Evolutionary conservation across 2,329 filamentous ascomycete genomes (phyloP).

Genomic region (Neofusicoccum cordaticola): DNA sequence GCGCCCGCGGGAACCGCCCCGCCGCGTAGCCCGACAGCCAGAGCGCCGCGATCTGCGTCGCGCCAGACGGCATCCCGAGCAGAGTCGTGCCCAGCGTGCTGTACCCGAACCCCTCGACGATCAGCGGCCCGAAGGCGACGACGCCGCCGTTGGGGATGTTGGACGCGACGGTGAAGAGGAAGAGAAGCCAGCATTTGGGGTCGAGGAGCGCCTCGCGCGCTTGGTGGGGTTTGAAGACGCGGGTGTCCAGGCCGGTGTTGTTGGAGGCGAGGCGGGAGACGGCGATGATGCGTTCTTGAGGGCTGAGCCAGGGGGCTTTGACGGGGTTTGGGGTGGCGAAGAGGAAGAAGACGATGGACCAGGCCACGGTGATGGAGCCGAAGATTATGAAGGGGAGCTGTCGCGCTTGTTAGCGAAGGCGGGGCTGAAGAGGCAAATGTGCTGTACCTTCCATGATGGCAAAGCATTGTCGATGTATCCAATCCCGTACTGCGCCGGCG

Average conservation of each 20-base stretch:
- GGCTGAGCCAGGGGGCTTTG: constrained; percentile 60
- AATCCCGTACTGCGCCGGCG: constrained; percentile 57
- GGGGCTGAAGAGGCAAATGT: constrained; percentile 56
- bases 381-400: constrained; percentile 43
- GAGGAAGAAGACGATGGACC: constrained; percentile 45
- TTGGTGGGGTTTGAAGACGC: constrained; percentile 52
- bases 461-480: constrained; percentile 63
- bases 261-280: constrained; percentile 60
- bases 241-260: constrained; percentile 48
- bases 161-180: neutral
- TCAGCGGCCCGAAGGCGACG: constrained; percentile 19
- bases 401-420: constrained; percentile 56
- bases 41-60: constrained; percentile 18
- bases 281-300: constrained; percentile 64
- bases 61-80: constrained; percentile 21
- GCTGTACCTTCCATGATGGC: constrained; percentile 51
- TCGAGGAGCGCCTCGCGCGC: constrained; percentile 60
- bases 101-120: constrained; percentile 19
- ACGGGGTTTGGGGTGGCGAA: constrained; percentile 57
- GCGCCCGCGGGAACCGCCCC: neutral
- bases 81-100: neutral
- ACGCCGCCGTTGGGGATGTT: constrained; percentile 18
- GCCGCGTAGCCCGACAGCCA: neutral
- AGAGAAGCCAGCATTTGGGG: constrained; percentile 51
- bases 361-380: constrained; percentile 17